Evolutionary conservation across 331 rosid genomes (phyloP).

Genomic region (Erythrophleum ivorense): DNA sequence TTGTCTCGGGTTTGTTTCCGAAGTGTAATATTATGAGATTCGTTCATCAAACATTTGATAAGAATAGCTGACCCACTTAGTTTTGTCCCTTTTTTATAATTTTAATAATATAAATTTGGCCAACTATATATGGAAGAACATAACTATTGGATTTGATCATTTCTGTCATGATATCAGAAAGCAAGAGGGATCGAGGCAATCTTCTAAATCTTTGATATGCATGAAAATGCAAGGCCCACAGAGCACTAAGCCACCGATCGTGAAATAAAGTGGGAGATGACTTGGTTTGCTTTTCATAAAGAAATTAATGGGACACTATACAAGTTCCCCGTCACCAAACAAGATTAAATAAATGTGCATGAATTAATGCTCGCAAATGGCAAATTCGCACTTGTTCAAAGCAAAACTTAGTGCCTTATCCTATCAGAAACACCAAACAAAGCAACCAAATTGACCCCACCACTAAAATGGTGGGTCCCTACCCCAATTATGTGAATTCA

Average conservation of each 20-base stretch:
- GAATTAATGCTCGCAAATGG: conserved; percentile 41
- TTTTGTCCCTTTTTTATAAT: conserved; percentile 38
- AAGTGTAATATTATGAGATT: conserved; percentile 1
- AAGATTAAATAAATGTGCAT: conserved; percentile 41
- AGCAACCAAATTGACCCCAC: conserved; percentile 42
- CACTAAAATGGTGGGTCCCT: conserved; percentile 17
- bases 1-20: not conserved
- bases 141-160: conserved; percentile 38
- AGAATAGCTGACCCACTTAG: conserved; percentile 17
- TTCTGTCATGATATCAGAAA: conserved; percentile 27
- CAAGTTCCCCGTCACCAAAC: conserved; percentile 39
- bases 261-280: conserved; percentile 48
- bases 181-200: conserved; percentile 36
- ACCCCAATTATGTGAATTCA: not conserved
- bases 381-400: conserved; percentile 38
- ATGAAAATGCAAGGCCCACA: conserved; percentile 48
- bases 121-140: conserved; percentile 29
- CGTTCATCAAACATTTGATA: conserved; percentile 5
- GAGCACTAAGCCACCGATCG: conserved; percentile 43
- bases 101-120: conserved; percentile 26
- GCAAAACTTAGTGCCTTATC: conserved; percentile 48
- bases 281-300: conserved; percentile 37
- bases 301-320: conserved; percentile 31
- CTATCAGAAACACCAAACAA: conserved; percentile 34
- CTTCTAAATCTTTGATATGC: conserved; percentile 39